Evolutionary conservation across 768 basidiomycete species (phyloP).

Genomic region (Leccinellum albellum): DNA sequence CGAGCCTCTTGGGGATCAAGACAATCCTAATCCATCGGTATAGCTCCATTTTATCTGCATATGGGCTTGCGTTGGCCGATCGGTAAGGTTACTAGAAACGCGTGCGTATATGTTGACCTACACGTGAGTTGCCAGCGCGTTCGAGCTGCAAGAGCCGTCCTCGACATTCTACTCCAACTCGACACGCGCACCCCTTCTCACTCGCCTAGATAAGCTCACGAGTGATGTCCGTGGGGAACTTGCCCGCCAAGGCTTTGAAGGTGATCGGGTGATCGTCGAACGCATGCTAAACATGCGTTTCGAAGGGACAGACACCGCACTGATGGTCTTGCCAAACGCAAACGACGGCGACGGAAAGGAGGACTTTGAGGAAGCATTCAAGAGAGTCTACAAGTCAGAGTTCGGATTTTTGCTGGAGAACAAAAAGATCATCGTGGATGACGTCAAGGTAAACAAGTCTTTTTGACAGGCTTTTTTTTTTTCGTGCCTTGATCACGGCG

Average conservation of each 20-base stretch:
- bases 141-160: constrained; percentile 85
- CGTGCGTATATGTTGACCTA: not conserved
- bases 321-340: constrained; percentile 72
- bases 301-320: constrained; percentile 87
- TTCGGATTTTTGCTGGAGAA: constrained; percentile 90
- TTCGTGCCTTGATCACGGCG: not conserved
- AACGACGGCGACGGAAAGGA: constrained; percentile 52
- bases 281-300: constrained; percentile 90
- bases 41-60: constrained; percentile 90
- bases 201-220: constrained; percentile 69
- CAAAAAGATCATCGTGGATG: constrained; percentile 83
- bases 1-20: constrained; percentile 78
- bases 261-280: constrained; percentile 67
- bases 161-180: constrained; percentile 71
- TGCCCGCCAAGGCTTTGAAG: constrained; percentile 77
- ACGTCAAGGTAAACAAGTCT: constrained; percentile 63
- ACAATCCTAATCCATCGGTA: constrained; percentile 87
- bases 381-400: constrained; percentile 73
- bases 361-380: constrained; percentile 80
- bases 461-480: not conserved
- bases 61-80: constrained; percentile 90
- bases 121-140: constrained; percentile 49
- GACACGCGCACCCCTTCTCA: constrained; percentile 50
- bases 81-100: constrained; percentile 34
- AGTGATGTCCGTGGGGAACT: constrained; percentile 62